Evolutionary conservation across 495 filamentous ascomycete species (phyloP), one percentile per base, ranked within the genome.

Genomic region (Penicillium cinerascens): DNA sequence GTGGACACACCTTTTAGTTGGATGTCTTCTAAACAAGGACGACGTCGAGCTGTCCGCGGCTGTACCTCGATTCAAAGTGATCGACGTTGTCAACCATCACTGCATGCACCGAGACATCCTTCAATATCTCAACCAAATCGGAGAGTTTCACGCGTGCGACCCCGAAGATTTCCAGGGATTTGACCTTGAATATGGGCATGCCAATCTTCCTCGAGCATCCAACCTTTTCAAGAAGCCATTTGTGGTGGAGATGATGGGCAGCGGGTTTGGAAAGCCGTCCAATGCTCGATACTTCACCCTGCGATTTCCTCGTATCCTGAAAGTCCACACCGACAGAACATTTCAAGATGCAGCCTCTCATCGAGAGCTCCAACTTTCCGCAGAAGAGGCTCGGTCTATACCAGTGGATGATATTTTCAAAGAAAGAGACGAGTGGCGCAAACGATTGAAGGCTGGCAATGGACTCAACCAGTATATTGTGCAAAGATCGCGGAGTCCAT

Each of bases 1-100:
- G 17, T 92, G 88, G 85, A 95, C 89, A 2, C 82, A 86, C 49
- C 95, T 93, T 55, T 82, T 84, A 62, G 76, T 93, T 50, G 91
- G 83, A 0, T 93, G 89, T 65, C 69, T 95, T 9, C 69, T 80
- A 6, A 95, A 96, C 53, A 87, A 85, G 59, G 76, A 82, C 1
- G 78, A 78, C n/a, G 80, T 87, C 1, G 40, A 70, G 43, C 71
- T 78, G 7, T 74, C 69, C 47, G 65, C 69, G 2, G 75, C 73
- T 20, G 77, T 67, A 26, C 87, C 88, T 8, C 68, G 57, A 11
- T 92, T 87, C 57, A 74, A 80, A 42, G 69, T 92, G 4, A 76
- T 92, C n/a, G 82, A 81, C 47, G 69, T 73, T 10, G 66, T 88
- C 33, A 44, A 63, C 37, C 75, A 64, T 0, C 70, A 79, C 40